These are phyloP conservation scores for Chalaropsis ovoidea DNA, from an alignment of 2,329 filamentous ascomycete genomes.

Conservation along the genomic window DNA sequence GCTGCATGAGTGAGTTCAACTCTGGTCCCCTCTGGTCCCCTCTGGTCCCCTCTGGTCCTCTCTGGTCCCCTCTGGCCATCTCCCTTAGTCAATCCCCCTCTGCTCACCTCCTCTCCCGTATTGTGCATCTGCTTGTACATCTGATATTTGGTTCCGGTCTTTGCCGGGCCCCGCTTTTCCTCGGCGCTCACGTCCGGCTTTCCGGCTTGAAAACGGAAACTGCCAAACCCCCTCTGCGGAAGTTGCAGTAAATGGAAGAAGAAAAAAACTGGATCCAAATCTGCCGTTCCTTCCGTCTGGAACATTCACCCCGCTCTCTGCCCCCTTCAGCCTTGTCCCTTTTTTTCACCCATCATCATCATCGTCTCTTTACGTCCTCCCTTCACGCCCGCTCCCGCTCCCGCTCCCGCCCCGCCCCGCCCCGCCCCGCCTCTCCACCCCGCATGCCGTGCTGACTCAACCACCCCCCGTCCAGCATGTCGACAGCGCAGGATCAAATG, in stretches of 20 bases:
- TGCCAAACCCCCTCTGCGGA: background rate
- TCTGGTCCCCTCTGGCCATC: background rate
- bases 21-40: background rate
- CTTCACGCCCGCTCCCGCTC: no score
- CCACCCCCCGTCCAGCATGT: conserved; percentile 50
- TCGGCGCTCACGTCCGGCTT: background rate
- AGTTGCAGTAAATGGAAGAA: background rate
- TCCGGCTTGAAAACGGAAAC: background rate
- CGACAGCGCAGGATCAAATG: conserved; percentile 94
- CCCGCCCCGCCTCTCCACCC: background rate
- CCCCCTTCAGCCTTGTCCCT: no score
- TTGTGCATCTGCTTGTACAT: no score
- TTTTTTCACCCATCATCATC: no score
- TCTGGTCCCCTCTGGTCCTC: background rate
- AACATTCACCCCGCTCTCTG: no score
- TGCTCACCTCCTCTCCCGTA: no score
- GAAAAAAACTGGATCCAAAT: no score
- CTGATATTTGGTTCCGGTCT: background rate
- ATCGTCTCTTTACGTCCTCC: no score
- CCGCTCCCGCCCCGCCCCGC: background rate
- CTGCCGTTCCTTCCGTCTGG: no score
- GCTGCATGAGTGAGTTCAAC: conserved; percentile 63
- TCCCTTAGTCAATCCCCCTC: no score
- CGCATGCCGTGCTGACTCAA: no score
- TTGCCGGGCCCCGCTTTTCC: background rate